phyloP scores from a whole-genome alignment of 2,329 filamentous ascomycete species.

The Pseudonectria buxi region DNA sequence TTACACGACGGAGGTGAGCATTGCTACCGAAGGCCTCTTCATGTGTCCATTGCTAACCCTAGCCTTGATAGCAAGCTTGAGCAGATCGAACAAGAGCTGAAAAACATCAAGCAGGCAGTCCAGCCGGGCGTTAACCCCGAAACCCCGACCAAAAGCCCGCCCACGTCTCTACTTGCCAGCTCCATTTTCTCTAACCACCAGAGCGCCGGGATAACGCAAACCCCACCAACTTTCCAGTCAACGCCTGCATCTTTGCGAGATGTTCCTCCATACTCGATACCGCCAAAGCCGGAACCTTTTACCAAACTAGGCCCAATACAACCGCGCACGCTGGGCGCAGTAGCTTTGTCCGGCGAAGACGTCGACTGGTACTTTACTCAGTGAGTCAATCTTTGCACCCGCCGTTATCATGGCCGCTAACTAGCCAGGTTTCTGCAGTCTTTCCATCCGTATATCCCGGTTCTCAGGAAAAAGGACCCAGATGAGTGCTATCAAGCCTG shows the following conservation, averaged over 20 bases:
- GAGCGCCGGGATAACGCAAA: constrained; percentile 8
- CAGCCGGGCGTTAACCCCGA: constrained; percentile 18
- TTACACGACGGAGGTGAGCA: constrained; percentile 37
- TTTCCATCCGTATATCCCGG: constrained; percentile 47
- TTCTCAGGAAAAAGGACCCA: constrained; percentile 42
- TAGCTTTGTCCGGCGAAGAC: constrained; percentile 44
- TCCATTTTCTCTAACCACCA: constrained; percentile 15
- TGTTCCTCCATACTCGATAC: constrained; percentile 3
- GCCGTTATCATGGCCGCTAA: constrained; percentile 2
- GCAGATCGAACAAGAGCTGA: constrained; percentile 48
- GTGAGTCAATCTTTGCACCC: constrained; percentile 22
- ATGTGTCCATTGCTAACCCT: not conserved
- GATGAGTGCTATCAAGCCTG: constrained; percentile 43
- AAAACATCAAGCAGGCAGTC: constrained; percentile 47
- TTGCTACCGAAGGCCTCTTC: not conserved
- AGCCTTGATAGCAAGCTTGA: constrained; percentile 43
- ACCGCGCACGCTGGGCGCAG: constrained; percentile 39
- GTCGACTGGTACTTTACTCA: constrained; percentile 51
- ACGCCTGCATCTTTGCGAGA: constrained; percentile 6
- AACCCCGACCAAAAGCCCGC: constrained; percentile 18
- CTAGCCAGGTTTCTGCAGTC: constrained; percentile 40
- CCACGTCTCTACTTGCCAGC: constrained; percentile 22
- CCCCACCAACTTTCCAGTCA: constrained; percentile 6
- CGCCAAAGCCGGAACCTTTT: constrained; percentile 2
- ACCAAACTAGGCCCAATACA: constrained; percentile 25